Conservation (phyloP, 2,329 filamentous ascomycete genomes). For the Acarospora socialis region DNA sequence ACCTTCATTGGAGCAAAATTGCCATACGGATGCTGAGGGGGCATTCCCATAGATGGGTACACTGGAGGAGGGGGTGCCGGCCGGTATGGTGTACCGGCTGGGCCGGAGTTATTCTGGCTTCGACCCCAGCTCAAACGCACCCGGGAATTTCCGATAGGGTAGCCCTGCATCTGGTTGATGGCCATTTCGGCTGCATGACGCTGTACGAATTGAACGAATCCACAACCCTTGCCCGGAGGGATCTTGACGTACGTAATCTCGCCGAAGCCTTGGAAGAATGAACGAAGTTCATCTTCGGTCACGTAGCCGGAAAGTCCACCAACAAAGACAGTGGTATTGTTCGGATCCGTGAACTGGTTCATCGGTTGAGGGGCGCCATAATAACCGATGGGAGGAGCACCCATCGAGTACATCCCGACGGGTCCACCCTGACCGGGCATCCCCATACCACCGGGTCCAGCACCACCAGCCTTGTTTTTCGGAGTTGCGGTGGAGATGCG, state of each 20-base stretch:
- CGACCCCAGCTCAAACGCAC: constrained; percentile 96
- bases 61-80: constrained; percentile 73
- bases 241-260: constrained; percentile 99
- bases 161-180: constrained; percentile 99
- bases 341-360: constrained; percentile 99
- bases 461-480: constrained; percentile 53
- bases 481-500: constrained; percentile 94
- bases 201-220: constrained; percentile 98
- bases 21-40: constrained; percentile 47
- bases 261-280: constrained; percentile 98
- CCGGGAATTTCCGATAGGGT: constrained; percentile 96
- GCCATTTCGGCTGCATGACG: constrained; percentile 98
- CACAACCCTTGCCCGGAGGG: constrained; percentile 94
- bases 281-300: constrained; percentile 97
- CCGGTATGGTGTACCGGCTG: constrained; percentile 89
- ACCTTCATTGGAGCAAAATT: constrained; percentile 57
- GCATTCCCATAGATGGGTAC: constrained; percentile 56
- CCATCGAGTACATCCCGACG: constrained; percentile 56
- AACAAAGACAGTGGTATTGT: constrained; percentile 98
- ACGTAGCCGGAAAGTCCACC: constrained; percentile 95
- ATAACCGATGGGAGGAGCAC: constrained; percentile 52
- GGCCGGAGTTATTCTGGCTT: constrained; percentile 96
- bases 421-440: too few relatives aligned
- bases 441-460: constrained; percentile 15
- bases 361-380: constrained; percentile 64